Evolutionary conservation across 2,329 filamentous ascomycete genomes (phyloP).

Genomic region (Didymella keratinophila): DNA sequence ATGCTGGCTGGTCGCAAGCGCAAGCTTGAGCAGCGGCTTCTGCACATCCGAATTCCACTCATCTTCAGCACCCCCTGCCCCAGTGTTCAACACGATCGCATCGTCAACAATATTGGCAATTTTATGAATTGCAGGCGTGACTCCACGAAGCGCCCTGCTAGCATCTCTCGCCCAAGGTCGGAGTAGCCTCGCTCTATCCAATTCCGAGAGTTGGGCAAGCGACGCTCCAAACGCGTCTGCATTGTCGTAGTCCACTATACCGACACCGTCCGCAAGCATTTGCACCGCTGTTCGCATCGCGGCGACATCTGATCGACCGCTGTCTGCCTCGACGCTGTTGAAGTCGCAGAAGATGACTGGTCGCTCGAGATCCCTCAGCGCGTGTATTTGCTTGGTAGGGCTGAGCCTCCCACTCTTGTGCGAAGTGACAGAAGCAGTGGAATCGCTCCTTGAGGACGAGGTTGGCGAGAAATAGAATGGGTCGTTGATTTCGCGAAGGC

Average conservation of each 20-base stretch:
- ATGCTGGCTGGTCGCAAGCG: slow-evolving; percentile 27
- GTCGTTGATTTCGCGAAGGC: background rate
- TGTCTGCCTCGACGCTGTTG: slow-evolving; percentile 5
- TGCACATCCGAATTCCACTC: slow-evolving; percentile 36
- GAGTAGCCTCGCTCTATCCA: slow-evolving; percentile 24
- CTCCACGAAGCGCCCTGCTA: slow-evolving; percentile 21
- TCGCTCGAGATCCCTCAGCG: slow-evolving; percentile 6
- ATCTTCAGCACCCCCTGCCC: slow-evolving; percentile 29
- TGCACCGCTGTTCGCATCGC: slow-evolving; percentile 26
- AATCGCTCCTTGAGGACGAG: background rate
- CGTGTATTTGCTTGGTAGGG: slow-evolving; percentile 8
- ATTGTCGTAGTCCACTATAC: slow-evolving; percentile 27
- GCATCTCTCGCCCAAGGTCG: slow-evolving; percentile 27
- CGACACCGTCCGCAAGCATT: slow-evolving; percentile 26
- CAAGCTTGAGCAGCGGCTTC: slow-evolving; percentile 32
- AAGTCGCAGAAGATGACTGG: slow-evolving; percentile 10
- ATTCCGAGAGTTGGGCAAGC: slow-evolving; percentile 7
- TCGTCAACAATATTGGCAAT: slow-evolving; percentile 26
- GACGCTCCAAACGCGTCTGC: slow-evolving; percentile 14
- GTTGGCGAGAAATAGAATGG: background rate
- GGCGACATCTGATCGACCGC: slow-evolving; percentile 18
- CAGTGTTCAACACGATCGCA: slow-evolving; percentile 25
- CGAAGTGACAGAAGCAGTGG: slow-evolving; percentile 2
- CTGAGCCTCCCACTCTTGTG: slow-evolving; percentile 9
- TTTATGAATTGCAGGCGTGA: slow-evolving; percentile 24